A percentile compares a stretch with the other conserved stretches of the same genome.
phyloP scores from a whole-genome alignment of 2,329 filamentous ascomycete genomes.

The Endocalyx cinctus region DNA sequence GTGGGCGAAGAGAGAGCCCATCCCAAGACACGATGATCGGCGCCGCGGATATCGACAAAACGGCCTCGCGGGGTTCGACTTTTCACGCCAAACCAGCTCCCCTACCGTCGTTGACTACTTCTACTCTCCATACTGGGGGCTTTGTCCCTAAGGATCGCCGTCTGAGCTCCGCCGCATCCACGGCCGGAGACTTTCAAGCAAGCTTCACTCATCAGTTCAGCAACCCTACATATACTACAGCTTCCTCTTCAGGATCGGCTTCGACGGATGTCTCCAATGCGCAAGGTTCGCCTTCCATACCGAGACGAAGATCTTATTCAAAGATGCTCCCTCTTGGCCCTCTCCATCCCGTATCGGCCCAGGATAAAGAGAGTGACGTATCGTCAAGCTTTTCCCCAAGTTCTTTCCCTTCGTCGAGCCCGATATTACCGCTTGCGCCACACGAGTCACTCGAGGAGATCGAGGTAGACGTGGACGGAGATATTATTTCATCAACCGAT shows the following conservation, averaged over 20 bases:
- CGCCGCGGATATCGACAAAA: no score
- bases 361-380: slow-evolving; percentile 13
- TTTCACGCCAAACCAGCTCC: slow-evolving; percentile 38
- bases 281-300: slow-evolving; percentile 26
- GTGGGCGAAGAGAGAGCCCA: no score
- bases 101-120: slow-evolving; percentile 46
- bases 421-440: slow-evolving; percentile 44
- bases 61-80: no score
- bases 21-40: no score
- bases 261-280: slow-evolving; percentile 14
- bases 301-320: slow-evolving; percentile 39
- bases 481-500: slow-evolving; percentile 46
- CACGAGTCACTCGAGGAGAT: slow-evolving; percentile 27
- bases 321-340: slow-evolving; percentile 32
- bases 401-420: slow-evolving; percentile 46
- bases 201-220: slow-evolving; percentile 45
- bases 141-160: slow-evolving; percentile 40
- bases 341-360: slow-evolving; percentile 10
- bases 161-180: slow-evolving; percentile 27
- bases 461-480: slow-evolving; percentile 42
- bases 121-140: slow-evolving; percentile 36
- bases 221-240: slow-evolving; percentile 44
- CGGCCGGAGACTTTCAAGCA: slow-evolving; percentile 30
- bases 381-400: slow-evolving; percentile 37
- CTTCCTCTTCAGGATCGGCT: slow-evolving; percentile 20